Conservation (phyloP, 1,284 basidiomycete species). For the Blastosporella zonata region DNA sequence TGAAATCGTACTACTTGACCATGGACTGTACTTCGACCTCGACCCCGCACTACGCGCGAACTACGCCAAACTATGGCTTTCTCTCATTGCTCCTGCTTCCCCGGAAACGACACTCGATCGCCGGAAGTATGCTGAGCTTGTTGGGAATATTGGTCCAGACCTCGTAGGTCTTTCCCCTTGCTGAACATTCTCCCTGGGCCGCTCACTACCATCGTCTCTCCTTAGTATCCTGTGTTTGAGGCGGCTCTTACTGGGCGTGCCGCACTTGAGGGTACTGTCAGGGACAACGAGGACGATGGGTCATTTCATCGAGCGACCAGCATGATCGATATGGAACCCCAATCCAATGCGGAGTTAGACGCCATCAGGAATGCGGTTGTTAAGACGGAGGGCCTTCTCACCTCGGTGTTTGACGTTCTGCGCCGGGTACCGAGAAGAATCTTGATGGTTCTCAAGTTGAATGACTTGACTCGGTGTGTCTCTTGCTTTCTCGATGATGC, state of each 20-base stretch:
- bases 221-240: slow-evolving; percentile 81
- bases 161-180: slow-evolving; percentile 49
- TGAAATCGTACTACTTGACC: slow-evolving; percentile 90
- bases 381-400: slow-evolving; percentile 75
- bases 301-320: slow-evolving; percentile 61
- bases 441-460: slow-evolving; percentile 86
- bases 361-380: slow-evolving; percentile 79
- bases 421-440: slow-evolving; percentile 80
- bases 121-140: slow-evolving; percentile 80
- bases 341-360: slow-evolving; percentile 71
- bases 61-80: slow-evolving; percentile 83
- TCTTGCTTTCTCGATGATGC: background rate
- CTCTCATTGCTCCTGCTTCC: slow-evolving; percentile 75
- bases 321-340: slow-evolving; percentile 70
- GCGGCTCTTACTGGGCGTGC: slow-evolving; percentile 78
- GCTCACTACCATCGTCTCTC: slow-evolving; percentile 5
- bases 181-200: background rate
- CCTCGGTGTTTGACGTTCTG: slow-evolving; percentile 83
- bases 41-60: slow-evolving; percentile 75
- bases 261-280: slow-evolving; percentile 56
- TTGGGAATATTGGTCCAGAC: slow-evolving; percentile 87
- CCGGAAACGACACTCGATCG: slow-evolving; percentile 63
- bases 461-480: slow-evolving; percentile 73
- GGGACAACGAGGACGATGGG: slow-evolving; percentile 30
- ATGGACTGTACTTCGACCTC: slow-evolving; percentile 91